Evolutionary conservation across 2,329 filamentous ascomycete genomes (phyloP).

Genomic region (Parascedosporium putredinis): DNA sequence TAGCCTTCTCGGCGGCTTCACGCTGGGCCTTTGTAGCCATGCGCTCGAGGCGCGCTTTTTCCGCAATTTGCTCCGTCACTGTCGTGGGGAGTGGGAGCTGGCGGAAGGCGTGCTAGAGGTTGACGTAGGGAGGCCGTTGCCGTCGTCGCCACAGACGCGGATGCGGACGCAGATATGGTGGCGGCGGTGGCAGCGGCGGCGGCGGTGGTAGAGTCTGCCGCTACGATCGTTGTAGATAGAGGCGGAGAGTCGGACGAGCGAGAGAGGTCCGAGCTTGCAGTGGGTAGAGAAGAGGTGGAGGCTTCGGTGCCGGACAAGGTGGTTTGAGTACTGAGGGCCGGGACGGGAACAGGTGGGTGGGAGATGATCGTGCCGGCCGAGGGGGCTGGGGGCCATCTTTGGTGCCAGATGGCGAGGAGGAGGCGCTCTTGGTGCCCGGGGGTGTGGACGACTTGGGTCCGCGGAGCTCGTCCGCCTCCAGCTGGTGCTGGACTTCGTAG

Average conservation of each 20-base stretch:
- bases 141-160: too few species aligned
- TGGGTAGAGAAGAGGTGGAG: slow-evolving; percentile 12
- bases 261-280: slow-evolving; percentile 13
- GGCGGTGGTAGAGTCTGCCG: too few species aligned
- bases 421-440: slow-evolving; percentile 2
- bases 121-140: slow-evolving; percentile 13
- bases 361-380: background rate
- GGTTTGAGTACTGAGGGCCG: background rate
- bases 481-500: slow-evolving; percentile 63
- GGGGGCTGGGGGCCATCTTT: background rate
- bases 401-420: slow-evolving; percentile 5
- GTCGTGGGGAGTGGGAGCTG: slow-evolving; percentile 19
- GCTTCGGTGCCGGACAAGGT: slow-evolving; percentile 7
- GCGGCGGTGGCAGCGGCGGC: slow-evolving; percentile 4
- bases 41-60: slow-evolving; percentile 50
- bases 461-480: slow-evolving; percentile 54
- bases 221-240: too few species aligned
- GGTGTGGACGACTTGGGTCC: slow-evolving; percentile 14
- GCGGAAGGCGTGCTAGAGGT: slow-evolving; percentile 10
- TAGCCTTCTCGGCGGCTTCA: slow-evolving; percentile 45
- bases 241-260: too few species aligned
- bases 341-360: slow-evolving; percentile 1
- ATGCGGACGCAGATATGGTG: slow-evolving; percentile 10
- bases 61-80: slow-evolving; percentile 46
- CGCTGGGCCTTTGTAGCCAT: slow-evolving; percentile 45